Evolutionary conservation across 306 rosid species (phyloP).

Genomic region (Psophocarpus tetragonolobus): DNA sequence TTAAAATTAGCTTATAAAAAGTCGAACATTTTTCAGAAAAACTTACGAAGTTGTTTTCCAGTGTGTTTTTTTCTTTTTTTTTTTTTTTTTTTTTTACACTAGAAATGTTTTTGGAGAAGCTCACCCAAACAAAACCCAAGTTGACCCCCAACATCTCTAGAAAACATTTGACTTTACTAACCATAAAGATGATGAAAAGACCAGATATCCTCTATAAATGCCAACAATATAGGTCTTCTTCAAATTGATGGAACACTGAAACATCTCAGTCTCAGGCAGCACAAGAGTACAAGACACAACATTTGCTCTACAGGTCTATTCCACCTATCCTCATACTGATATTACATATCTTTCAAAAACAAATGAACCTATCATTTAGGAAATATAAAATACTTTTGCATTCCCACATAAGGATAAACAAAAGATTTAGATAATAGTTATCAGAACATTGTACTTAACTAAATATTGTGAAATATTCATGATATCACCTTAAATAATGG

Average conservation of each 20-base stretch:
- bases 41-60: too few species aligned
- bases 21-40: too few species aligned
- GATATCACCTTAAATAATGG: not conserved
- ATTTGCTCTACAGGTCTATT: not conserved
- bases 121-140: too few species aligned
- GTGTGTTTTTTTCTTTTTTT: too few species aligned
- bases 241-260: not conserved
- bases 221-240: not conserved
- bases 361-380: not conserved
- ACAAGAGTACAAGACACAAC: not conserved
- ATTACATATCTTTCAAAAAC: not conserved
- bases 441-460: not conserved
- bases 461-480: not conserved
- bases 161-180: not conserved
- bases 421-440: slow-evolving; percentile 3
- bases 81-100: too few species aligned
- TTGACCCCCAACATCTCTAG: not conserved
- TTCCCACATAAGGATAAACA: not conserved
- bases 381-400: not conserved
- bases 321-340: not conserved
- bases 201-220: not conserved
- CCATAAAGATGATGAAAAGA: not conserved
- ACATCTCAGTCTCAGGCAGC: not conserved
- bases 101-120: too few species aligned
- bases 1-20: too few species aligned